Evolutionary conservation across 148 eudicot genomes (phyloP).

Genomic region (Rheum nobile): DNA sequence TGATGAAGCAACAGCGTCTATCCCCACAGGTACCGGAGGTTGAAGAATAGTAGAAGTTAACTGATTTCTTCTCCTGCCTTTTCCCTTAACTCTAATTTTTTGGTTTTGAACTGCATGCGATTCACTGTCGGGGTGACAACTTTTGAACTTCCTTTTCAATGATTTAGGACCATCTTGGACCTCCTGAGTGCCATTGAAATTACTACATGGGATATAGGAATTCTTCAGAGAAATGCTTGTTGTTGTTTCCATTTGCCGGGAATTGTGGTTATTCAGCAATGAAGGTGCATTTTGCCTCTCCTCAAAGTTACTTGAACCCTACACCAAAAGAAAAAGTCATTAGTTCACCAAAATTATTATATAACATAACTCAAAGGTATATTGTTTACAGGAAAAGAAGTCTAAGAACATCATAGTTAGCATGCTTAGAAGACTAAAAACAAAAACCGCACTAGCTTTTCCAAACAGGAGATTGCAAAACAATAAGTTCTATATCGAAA

Average conservation of each 20-base stretch:
- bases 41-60: constrained; percentile 14
- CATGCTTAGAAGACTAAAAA: not conserved
- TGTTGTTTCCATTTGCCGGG: constrained; percentile 14
- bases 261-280: constrained; percentile 17
- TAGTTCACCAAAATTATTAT: not conserved
- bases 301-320: constrained; percentile 31
- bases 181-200: constrained; percentile 14
- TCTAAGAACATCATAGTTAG: not conserved
- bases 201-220: constrained; percentile 13
- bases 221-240: constrained; percentile 16
- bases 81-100: constrained; percentile 29
- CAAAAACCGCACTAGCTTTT: not conserved
- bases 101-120: constrained; percentile 18
- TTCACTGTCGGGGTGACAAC: constrained; percentile 21
- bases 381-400: not conserved
- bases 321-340: constrained; percentile 4
- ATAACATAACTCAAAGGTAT: not conserved
- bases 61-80: constrained; percentile 17
- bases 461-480: not conserved
- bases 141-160: constrained; percentile 32
- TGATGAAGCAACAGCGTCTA: constrained; percentile 37
- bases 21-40: constrained; percentile 45
- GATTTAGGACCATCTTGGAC: constrained; percentile 21
- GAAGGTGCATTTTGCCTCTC: constrained; percentile 28
- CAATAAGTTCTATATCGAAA: no score